Percentiles rank a stretch among this genome's conserved stretches.
These are phyloP conservation scores for Cicer chorassanicum DNA, from an alignment of 306 rosid genomes.

Conservation along the genomic window DNA sequence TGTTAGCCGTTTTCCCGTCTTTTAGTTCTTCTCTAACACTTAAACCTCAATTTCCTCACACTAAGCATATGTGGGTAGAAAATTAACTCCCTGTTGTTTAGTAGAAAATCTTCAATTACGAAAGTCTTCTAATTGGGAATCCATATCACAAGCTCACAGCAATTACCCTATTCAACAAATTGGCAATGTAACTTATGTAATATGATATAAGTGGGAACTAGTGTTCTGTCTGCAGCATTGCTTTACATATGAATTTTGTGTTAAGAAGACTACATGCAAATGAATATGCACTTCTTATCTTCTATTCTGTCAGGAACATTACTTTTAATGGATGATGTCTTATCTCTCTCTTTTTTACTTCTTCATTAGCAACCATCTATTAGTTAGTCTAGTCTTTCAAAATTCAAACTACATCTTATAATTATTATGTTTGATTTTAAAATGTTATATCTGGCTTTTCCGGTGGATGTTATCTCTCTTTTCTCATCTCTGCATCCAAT, in stretches of 20 bases:
- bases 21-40: neutral
- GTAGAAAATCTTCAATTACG: neutral
- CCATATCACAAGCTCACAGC: neutral
- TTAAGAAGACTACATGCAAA: conserved; percentile 11
- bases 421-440: conserved; percentile 16
- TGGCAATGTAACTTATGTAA: conserved; percentile 12
- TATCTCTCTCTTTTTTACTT: neutral
- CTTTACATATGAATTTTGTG: conserved; percentile 11
- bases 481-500: conserved; percentile 10
- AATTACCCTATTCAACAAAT: conserved; percentile 6
- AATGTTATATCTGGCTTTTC: conserved; percentile 9
- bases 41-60: conserved; percentile 18
- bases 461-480: neutral
- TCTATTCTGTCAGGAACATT: neutral
- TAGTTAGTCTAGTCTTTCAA: conserved; percentile 9
- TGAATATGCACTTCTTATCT: neutral
- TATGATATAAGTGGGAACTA: conserved; percentile 15
- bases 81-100: neutral
- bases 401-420: neutral
- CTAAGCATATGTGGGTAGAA: neutral
- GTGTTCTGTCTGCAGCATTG: conserved; percentile 10
- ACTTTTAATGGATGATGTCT: conserved; percentile 6
- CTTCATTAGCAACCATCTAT: neutral
- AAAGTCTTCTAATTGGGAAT: neutral
- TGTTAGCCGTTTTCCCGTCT: neutral